Evolutionary conservation across 208 protist genomes (phyloP).

Genomic region (Leishmania tropica): DNA sequence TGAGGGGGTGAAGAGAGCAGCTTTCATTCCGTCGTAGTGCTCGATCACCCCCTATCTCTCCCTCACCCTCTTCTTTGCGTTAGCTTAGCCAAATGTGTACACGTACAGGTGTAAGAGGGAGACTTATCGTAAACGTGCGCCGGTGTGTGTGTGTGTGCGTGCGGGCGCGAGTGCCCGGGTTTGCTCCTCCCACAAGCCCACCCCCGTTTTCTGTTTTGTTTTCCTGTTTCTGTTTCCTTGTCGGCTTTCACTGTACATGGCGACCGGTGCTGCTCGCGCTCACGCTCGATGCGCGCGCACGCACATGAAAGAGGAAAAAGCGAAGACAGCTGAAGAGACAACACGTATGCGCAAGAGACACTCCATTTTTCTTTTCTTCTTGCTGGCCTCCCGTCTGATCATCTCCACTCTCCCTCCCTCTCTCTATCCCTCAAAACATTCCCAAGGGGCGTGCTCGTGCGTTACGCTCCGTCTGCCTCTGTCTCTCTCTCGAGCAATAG

Average conservation of each 20-base stretch:
- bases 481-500: neutral
- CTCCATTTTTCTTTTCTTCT: neutral
- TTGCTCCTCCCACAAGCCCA: neutral
- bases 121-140: neutral
- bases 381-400: neutral
- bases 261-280: neutral
- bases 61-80: neutral
- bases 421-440: neutral
- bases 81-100: neutral
- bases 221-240: neutral
- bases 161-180: neutral
- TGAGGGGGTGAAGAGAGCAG: neutral
- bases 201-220: neutral
- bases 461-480: neutral
- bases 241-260: neutral
- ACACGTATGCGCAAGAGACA: neutral
- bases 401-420: neutral
- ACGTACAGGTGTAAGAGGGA: neutral
- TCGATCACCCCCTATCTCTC: no score
- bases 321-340: neutral
- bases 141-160: neutral
- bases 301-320: neutral
- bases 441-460: neutral
- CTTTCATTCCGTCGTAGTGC: no score
- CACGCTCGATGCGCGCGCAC: neutral